Conservation (phyloP, 352 stramenopile species). For the Phytopythium sindhum region DNA sequence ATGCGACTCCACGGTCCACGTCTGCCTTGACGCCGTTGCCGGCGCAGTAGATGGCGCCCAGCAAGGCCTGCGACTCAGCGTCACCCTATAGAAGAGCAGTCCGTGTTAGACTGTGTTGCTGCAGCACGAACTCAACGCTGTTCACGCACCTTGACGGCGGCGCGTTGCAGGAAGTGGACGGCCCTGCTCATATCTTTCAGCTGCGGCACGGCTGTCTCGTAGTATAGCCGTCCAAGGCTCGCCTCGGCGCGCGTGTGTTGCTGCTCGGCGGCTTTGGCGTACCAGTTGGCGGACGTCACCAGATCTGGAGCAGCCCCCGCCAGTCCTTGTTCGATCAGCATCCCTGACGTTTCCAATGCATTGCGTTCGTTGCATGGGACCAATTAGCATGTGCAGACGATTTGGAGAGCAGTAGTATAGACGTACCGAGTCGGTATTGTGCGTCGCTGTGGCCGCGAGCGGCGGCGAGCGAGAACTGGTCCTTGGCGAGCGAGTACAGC, state of each 20-base stretch:
- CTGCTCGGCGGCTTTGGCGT: constrained; percentile 49
- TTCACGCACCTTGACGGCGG: constrained; percentile 35
- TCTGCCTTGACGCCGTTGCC: constrained; percentile 53
- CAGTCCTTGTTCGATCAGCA: constrained; percentile 34
- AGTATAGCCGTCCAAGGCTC: constrained; percentile 43
- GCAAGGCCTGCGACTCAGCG: constrained; percentile 35
- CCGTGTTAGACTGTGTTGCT: neutral
- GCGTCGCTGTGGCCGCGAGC: constrained; percentile 49
- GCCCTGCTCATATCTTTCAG: constrained; percentile 40
- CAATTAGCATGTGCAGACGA: neutral
- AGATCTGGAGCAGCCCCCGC: constrained; percentile 13
- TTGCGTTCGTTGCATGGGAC: neutral
- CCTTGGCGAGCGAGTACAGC: constrained; percentile 31
- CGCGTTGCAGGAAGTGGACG: constrained; percentile 66
- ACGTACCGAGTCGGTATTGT: constrained; percentile 48
- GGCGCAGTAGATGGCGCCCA: constrained; percentile 45
- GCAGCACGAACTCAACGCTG: neutral
- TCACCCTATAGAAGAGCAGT: constrained; percentile 24
- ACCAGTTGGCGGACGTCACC: constrained; percentile 39
- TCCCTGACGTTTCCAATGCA: constrained; percentile 11
- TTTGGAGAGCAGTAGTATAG: neutral
- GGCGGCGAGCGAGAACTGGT: constrained; percentile 48
- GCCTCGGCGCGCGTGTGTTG: constrained; percentile 44
- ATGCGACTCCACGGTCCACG: constrained; percentile 48
- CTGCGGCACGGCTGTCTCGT: constrained; percentile 11